Conservation (phyloP, 768 basidiomycete species). For the Gymnopilus dilepis region DNA sequence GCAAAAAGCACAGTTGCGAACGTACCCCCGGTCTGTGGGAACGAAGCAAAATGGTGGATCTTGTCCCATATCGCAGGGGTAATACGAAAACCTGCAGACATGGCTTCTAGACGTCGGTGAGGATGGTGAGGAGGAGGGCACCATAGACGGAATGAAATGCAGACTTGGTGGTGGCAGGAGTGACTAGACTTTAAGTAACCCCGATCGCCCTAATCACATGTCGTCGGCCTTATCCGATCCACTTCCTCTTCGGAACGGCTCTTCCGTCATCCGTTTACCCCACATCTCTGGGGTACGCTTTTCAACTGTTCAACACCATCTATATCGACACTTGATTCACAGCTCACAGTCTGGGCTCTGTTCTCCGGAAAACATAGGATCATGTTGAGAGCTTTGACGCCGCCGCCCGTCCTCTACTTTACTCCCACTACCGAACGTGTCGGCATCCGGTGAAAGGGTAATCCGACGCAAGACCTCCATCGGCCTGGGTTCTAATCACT, state of each 20-base stretch:
- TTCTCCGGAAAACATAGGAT: not conserved
- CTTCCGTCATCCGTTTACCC: conserved; percentile 2
- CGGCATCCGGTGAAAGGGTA: not conserved
- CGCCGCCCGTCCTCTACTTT: not conserved
- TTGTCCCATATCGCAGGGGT: conserved; percentile 83
- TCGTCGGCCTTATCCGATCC: conserved; percentile 7
- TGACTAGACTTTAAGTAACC: not conserved
- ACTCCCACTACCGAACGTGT: not conserved
- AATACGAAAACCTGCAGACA: conserved; percentile 74
- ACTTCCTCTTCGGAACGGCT: not conserved
- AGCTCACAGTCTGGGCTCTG: no score
- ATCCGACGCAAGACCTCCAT: not conserved
- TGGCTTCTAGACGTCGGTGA: conserved; percentile 23
- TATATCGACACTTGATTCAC: not conserved
- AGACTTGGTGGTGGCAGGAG: not conserved
- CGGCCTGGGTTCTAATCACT: not conserved
- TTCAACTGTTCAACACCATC: not conserved
- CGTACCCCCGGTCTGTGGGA: conserved; percentile 89
- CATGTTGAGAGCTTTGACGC: not conserved
- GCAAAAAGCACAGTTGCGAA: conserved; percentile 26
- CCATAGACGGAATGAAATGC: not conserved
- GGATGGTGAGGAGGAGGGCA: not conserved
- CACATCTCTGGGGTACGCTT: not conserved
- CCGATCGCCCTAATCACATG: conserved; percentile 15
- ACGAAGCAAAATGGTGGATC: conserved; percentile 89